These are phyloP conservation scores for Ceriops decandra DNA, from an alignment of 345 rosid genomes.

Conservation along the genomic window DNA sequence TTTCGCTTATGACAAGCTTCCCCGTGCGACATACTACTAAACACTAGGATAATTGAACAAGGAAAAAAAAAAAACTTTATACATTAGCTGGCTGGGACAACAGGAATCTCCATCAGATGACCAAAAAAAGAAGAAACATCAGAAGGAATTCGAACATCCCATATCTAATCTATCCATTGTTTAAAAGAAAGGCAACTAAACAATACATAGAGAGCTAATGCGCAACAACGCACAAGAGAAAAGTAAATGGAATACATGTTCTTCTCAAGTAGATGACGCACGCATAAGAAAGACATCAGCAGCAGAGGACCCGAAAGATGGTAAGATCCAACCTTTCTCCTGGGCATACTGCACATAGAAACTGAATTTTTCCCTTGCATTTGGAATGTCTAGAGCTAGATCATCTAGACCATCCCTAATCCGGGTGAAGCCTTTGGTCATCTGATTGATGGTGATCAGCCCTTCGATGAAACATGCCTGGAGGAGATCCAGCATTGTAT, in stretches of 20 bases:
- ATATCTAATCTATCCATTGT: constrained; percentile 32
- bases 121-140: constrained; percentile 22
- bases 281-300: constrained; percentile 17
- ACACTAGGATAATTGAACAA: constrained; percentile 24
- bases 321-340: constrained; percentile 75
- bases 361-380: constrained; percentile 76
- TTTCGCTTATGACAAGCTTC: not conserved
- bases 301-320: constrained; percentile 41
- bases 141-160: constrained; percentile 39
- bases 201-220: constrained; percentile 12
- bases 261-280: constrained; percentile 39
- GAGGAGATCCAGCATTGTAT: constrained; percentile 74
- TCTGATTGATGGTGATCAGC: constrained; percentile 80
- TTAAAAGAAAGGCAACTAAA: constrained; percentile 11
- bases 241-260: constrained; percentile 6
- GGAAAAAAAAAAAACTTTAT: constrained; percentile 39
- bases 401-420: constrained; percentile 91
- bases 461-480: constrained; percentile 84
- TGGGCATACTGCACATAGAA: constrained; percentile 64
- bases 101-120: constrained; percentile 33
- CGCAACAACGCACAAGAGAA: constrained; percentile 37
- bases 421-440: constrained; percentile 89
- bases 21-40: constrained; percentile 21
- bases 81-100: constrained; percentile 49
- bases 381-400: constrained; percentile 90